These are phyloP conservation scores for Chondrus crispus DNA, from an alignment of 23 red algal species.

Conservation along the genomic window DNA sequence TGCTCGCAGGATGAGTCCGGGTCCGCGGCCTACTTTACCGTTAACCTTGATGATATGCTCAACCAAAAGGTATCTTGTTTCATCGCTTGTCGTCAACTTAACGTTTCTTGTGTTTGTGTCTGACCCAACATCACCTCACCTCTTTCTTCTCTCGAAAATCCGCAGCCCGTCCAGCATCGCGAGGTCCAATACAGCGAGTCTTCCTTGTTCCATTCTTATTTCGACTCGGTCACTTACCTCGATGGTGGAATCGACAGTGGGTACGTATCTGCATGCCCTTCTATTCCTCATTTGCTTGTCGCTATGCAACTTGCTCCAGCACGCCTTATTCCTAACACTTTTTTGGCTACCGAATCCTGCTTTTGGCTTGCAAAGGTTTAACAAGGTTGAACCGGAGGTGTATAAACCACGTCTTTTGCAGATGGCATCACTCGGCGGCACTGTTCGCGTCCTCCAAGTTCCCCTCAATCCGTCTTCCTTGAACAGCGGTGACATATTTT, in stretches of 20 bases:
- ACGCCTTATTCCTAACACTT: too few species aligned
- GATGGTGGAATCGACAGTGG: slow-evolving; percentile 70
- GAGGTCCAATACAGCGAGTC: slow-evolving; percentile 69
- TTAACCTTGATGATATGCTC: slow-evolving; percentile 79
- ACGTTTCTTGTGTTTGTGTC: too few species aligned
- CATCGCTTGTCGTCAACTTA: neutral
- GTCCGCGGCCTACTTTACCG: slow-evolving; percentile 70
- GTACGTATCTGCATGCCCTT: slow-evolving; percentile 7
- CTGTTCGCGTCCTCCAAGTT: slow-evolving; percentile 59
- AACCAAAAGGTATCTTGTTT: slow-evolving; percentile 14
- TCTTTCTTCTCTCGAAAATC: neutral
- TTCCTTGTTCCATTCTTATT: slow-evolving; percentile 51
- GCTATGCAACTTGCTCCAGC: neutral
- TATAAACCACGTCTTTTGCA: slow-evolving; percentile 58
- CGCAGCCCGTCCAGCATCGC: slow-evolving; percentile 65
- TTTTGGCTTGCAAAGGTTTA: slow-evolving; percentile 42
- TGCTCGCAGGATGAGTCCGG: slow-evolving; percentile 66
- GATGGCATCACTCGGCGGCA: slow-evolving; percentile 7
- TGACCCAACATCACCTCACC: too few species aligned
- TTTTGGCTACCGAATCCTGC: neutral
- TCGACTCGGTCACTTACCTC: slow-evolving; percentile 58
- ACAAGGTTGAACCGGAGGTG: slow-evolving; percentile 39
- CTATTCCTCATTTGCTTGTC: neutral
- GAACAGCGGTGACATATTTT: slow-evolving; percentile 63
- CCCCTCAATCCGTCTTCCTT: slow-evolving; percentile 40